Conservation (phyloP, 2,329 filamentous ascomycete genomes). For the Fonsecaea pedrosoi region DNA sequence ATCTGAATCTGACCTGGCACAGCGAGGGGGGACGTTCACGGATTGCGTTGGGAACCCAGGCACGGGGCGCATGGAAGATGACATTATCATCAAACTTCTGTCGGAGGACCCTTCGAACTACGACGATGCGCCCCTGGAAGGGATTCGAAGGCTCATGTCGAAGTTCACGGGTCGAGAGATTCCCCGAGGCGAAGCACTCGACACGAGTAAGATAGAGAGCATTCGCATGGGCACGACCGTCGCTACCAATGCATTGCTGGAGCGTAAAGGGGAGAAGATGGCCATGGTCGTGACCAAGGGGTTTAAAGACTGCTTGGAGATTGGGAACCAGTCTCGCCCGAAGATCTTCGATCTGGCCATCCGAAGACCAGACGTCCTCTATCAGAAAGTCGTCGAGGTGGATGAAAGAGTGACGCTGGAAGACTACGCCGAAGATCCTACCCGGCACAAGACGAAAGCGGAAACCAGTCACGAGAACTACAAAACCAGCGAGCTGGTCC, state of each 20-base stretch:
- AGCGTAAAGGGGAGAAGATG: constrained; percentile 87
- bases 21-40: constrained; percentile 88
- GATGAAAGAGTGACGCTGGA: constrained; percentile 90
- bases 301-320: constrained; percentile 84
- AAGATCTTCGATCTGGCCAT: constrained; percentile 92
- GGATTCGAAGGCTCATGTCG: constrained; percentile 83
- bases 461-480: constrained; percentile 58
- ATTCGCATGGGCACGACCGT: constrained; percentile 97
- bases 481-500: constrained; percentile 58
- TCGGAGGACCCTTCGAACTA: constrained; percentile 92
- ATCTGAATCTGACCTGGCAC: constrained; percentile 30
- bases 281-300: constrained; percentile 86
- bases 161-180: constrained; percentile 77
- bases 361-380: constrained; percentile 83
- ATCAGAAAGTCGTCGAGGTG: constrained; percentile 84
- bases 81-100: constrained; percentile 84
- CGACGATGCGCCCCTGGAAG: constrained; percentile 86
- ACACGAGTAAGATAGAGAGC: constrained; percentile 83
- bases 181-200: constrained; percentile 77
- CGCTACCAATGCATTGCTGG: constrained; percentile 87
- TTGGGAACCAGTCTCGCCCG: constrained; percentile 88
- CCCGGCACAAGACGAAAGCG: constrained; percentile 64
- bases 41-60: constrained; percentile 86
- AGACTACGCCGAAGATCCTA: constrained; percentile 88
- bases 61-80: constrained; percentile 71